Conservation (phyloP, 2,329 filamentous ascomycete species). For the Colletotrichum somersetense region DNA sequence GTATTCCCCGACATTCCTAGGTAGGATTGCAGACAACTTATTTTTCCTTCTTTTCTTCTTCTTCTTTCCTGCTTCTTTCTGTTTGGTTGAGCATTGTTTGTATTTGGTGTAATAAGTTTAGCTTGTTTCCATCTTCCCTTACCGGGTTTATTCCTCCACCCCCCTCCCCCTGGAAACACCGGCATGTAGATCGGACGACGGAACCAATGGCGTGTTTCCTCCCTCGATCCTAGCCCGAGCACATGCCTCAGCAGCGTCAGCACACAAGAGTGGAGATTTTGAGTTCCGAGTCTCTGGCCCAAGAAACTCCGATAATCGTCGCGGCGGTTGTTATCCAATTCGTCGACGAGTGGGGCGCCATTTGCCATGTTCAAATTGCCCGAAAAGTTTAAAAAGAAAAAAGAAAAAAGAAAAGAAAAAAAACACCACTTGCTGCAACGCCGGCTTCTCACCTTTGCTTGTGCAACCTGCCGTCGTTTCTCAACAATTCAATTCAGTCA, state of each 20-base stretch:
- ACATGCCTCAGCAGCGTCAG: not conserved
- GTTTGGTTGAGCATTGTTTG: not conserved
- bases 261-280: conserved; percentile 4
- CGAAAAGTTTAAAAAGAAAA: not conserved
- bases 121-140: not conserved
- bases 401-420: too few relatives aligned
- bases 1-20: not conserved
- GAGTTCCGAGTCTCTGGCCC: conserved; percentile 28
- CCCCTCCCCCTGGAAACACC: not conserved
- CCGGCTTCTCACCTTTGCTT: not conserved
- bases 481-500: not conserved
- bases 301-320: conserved; percentile 16
- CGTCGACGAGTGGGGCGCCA: not conserved
- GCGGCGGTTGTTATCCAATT: not conserved
- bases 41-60: not conserved
- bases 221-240: conserved; percentile 19
- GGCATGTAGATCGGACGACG: conserved; percentile 23
- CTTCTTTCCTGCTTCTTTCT: too few relatives aligned
- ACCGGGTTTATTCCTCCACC: not conserved
- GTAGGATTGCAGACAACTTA: not conserved
- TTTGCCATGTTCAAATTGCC: not conserved
- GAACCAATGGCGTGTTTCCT: conserved; percentile 12
- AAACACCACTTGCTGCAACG: too few relatives aligned
- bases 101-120: too few relatives aligned
- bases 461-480: too few relatives aligned